These are phyloP conservation scores for Psophocarpus tetragonolobus DNA, from an alignment of 306 rosid genomes.

Conservation along the genomic window DNA sequence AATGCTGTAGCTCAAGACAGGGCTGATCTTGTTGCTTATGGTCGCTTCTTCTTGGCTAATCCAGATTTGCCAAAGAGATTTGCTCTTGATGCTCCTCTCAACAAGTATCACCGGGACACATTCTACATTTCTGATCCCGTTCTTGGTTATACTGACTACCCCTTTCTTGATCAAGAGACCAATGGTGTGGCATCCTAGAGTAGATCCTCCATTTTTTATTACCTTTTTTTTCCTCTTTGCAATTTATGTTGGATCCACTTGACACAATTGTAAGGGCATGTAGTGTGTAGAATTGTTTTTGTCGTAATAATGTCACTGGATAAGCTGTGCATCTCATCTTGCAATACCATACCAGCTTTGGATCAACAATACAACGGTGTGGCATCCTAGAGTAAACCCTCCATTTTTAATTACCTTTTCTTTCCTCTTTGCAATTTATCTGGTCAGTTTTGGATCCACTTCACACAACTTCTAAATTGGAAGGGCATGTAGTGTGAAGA, in stretches of 20 bases:
- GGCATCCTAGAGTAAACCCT: not conserved
- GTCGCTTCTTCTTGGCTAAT: conserved; percentile 58
- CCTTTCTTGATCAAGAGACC: conserved; percentile 46
- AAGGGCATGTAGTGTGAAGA: not conserved
- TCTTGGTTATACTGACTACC: conserved; percentile 66
- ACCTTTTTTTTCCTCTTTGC: too few species aligned
- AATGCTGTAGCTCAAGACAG: conserved; percentile 45
- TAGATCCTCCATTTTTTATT: not conserved
- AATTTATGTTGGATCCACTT: too few species aligned
- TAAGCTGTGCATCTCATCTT: not conserved
- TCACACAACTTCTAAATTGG: not conserved
- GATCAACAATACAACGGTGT: not conserved
- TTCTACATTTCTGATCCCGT: conserved; percentile 56
- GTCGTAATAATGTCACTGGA: not conserved
- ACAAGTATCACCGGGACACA: conserved; percentile 54
- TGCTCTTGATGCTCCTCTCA: conserved; percentile 57
- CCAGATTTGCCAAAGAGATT: conserved; percentile 75
- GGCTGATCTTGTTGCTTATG: conserved; percentile 49
- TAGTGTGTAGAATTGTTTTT: not conserved
- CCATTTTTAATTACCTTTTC: too few species aligned
- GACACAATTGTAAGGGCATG: not conserved
- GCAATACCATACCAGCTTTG: not conserved
- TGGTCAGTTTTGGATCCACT: not conserved
- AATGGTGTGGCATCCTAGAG: not conserved
- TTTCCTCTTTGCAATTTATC: too few species aligned